These are phyloP conservation scores for Luffa acutangula DNA, from an alignment of 306 rosid genomes.

Conservation along the genomic window DNA sequence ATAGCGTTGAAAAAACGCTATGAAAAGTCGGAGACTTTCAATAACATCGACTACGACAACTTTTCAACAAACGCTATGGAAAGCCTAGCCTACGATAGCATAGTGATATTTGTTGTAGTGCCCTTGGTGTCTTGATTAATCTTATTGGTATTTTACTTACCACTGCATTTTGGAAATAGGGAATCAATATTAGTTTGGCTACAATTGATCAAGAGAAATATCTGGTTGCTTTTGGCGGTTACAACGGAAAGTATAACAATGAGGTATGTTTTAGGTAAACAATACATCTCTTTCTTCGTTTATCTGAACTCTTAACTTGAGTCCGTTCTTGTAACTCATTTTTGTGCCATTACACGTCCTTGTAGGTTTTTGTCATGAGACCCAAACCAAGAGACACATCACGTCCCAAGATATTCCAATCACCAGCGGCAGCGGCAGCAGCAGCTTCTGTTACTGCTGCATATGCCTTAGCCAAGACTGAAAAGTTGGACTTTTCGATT, in stretches of 20 bases:
- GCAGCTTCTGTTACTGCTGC: slow-evolving; percentile 95
- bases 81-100: no score
- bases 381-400: slow-evolving; percentile 51
- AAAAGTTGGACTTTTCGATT: slow-evolving; percentile 42
- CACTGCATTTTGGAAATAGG: slow-evolving; percentile 40
- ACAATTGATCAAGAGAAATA: slow-evolving; percentile 56
- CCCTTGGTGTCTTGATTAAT: not conserved
- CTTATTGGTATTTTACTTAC: not conserved
- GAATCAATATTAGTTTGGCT: slow-evolving; percentile 64
- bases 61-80: no score
- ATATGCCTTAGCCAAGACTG: slow-evolving; percentile 76
- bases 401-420: slow-evolving; percentile 81
- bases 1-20: no score
- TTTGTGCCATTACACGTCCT: not conserved
- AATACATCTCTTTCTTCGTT: not conserved
- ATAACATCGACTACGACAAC: no score
- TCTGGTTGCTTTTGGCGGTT: slow-evolving; percentile 93
- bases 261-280: slow-evolving; percentile 43
- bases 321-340: not conserved
- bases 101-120: no score
- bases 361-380: slow-evolving; percentile 75
- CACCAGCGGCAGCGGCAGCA: slow-evolving; percentile 99
- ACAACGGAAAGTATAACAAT: slow-evolving; percentile 90
- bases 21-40: no score
- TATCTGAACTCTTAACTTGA: not conserved